Evolutionary conservation across 1,284 basidiomycete species (phyloP).

Genomic region (Cryptococcus sp.): DNA sequence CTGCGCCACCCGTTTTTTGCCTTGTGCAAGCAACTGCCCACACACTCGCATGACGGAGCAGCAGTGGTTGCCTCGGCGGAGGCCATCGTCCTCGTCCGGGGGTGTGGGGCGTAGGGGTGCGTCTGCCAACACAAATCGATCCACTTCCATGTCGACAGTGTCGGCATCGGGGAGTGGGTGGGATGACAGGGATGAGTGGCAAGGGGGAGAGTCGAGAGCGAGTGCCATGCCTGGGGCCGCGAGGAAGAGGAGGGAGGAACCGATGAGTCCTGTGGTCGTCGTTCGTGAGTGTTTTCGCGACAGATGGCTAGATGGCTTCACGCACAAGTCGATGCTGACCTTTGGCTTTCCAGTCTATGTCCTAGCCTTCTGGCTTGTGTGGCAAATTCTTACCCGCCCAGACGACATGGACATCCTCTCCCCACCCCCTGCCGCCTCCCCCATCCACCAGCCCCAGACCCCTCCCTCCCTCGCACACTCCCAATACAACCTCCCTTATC

Average conservation of each 20-base stretch:
- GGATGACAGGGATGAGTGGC: constrained; percentile 10
- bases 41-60: too few relatives aligned
- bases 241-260: constrained; percentile 36
- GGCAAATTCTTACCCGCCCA: constrained; percentile 44
- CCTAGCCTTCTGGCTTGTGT: constrained; percentile 40
- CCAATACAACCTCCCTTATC: constrained; percentile 34
- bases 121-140: constrained; percentile 3
- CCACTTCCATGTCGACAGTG: constrained; percentile 1
- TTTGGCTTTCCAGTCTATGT: constrained; percentile 39
- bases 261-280: constrained; percentile 41
- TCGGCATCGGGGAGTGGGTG: constrained; percentile 4
- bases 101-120: background rate
- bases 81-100: too few relatives aligned
- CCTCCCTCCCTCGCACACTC: constrained; percentile 10
- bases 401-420: constrained; percentile 43
- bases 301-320: background rate
- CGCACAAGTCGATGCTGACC: background rate
- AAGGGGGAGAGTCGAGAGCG: background rate
- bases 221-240: background rate
- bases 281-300: constrained; percentile 35
- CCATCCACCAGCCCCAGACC: constrained; percentile 14
- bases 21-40: too few relatives aligned
- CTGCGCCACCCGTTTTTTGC: too few relatives aligned
- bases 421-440: constrained; percentile 27
- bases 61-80: too few relatives aligned